Conservation (phyloP, 2,329 filamentous ascomycete species). For the Ophiostoma sp. region DNA sequence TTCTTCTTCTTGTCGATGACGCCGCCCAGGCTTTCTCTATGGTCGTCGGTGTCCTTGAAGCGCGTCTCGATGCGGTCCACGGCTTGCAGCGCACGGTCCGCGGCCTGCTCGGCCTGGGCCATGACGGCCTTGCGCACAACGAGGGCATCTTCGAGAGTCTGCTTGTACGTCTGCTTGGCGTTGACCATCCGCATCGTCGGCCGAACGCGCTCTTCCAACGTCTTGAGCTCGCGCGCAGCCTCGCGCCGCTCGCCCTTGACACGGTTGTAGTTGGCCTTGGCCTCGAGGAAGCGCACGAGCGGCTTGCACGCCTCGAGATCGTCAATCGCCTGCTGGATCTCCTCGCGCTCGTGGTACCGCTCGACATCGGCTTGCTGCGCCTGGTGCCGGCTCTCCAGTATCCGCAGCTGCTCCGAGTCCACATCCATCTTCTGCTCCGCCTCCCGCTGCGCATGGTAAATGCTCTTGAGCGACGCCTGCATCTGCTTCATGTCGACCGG, state of each 20-base stretch:
- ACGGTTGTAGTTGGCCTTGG: slow-evolving; percentile 43
- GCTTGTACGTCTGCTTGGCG: slow-evolving; percentile 62
- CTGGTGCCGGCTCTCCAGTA: slow-evolving; percentile 66
- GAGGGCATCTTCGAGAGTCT: slow-evolving; percentile 52
- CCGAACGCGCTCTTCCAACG: slow-evolving; percentile 54
- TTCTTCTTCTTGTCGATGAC: slow-evolving; percentile 47
- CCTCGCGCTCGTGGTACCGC: slow-evolving; percentile 68
- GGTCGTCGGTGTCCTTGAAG: slow-evolving; percentile 46
- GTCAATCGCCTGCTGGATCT: slow-evolving; percentile 58
- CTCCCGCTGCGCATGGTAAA: slow-evolving; percentile 65
- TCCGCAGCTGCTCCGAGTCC: slow-evolving; percentile 58
- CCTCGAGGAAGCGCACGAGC: slow-evolving; percentile 58
- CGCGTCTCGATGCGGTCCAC: slow-evolving; percentile 38
- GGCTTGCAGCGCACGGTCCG: slow-evolving; percentile 42
- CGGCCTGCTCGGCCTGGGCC: slow-evolving; percentile 48
- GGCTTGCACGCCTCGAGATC: slow-evolving; percentile 62
- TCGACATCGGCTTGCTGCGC: slow-evolving; percentile 77
- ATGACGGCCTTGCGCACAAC: slow-evolving; percentile 51
- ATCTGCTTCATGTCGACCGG: slow-evolving; percentile 71
- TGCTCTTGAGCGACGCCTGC: slow-evolving; percentile 67
- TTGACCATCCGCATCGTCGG: slow-evolving; percentile 67
- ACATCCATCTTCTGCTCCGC: slow-evolving; percentile 53
- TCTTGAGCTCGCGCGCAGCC: slow-evolving; percentile 46
- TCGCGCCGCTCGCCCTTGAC: slow-evolving; percentile 51
- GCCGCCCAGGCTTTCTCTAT: slow-evolving; percentile 49